phyloP scores from a whole-genome alignment of 2,329 filamentous ascomycete species.

The Ophioceras dolichostomum region DNA sequence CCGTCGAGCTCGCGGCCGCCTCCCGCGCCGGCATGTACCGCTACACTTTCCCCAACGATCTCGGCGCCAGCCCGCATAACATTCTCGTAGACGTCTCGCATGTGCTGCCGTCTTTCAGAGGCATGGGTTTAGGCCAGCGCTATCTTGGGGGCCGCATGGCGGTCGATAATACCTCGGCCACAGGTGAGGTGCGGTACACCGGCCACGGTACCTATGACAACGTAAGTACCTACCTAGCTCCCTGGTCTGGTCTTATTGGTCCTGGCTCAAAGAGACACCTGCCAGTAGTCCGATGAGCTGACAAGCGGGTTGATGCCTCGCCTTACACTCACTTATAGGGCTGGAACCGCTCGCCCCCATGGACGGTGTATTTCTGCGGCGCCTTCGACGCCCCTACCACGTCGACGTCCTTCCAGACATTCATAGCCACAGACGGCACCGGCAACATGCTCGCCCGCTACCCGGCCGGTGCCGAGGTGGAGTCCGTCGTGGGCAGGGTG shows the following conservation, averaged over 20 bases:
- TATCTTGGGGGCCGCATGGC: conserved; percentile 49
- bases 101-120: conserved; percentile 49
- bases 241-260: too few species aligned
- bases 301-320: too few species aligned
- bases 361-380: conserved; percentile 53
- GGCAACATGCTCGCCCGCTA: conserved; percentile 19
- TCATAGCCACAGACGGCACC: conserved; percentile 21
- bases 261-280: too few species aligned
- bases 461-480: conserved; percentile 16
- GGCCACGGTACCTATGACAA: conserved; percentile 52
- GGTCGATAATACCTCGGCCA: conserved; percentile 28
- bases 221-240: too few species aligned
- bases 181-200: conserved; percentile 34
- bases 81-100: conserved; percentile 55
- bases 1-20: conserved; percentile 43
- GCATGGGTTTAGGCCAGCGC: conserved; percentile 46
- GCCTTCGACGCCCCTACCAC: conserved; percentile 27
- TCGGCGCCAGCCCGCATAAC: conserved; percentile 26
- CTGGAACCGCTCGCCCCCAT: conserved; percentile 52
- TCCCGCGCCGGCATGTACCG: conserved; percentile 45
- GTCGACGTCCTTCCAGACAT: conserved; percentile 29
- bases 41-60: conserved; percentile 34
- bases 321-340: too few species aligned
- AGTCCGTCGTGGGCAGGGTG: conserved; percentile 24
- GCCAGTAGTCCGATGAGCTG: too few species aligned